Evolutionary conservation across 1,284 basidiomycete species (phyloP), one percentile per base, ranked within the genome.

Genomic region (Boletus semigastroideus): DNA sequence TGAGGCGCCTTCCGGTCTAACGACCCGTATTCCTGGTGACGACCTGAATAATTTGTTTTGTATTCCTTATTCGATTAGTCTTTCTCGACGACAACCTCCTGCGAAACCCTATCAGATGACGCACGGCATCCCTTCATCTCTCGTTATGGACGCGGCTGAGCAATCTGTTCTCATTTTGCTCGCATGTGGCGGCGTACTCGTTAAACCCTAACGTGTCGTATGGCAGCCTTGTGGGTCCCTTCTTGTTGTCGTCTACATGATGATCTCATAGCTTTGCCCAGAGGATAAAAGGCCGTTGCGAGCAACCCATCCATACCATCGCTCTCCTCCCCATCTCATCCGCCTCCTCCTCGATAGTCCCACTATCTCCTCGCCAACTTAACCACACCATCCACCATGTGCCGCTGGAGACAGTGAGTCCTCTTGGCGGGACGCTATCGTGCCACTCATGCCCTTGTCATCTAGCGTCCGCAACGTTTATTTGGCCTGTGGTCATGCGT

Each of bases 381-480:
- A n/a, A 36, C 33, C 28, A 46, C 48, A 42, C 47, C 20, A 53
- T 7, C 39, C 53, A 55, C 46, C 30, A 74, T 74, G 72, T 74
- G 72, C 61, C 62, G 64, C 62, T 66, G 63, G 56, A 65, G 72
- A 62, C 74, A 68, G 72, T 76, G 58, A 64, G 67, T 67, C 6
- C 22, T 13, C 41, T 14, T 4, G 14, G 27, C 19, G 1, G 14
- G n/a, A 28, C 58, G 20, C 25, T n/a, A 17, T 51, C 37, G 41
- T 30, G 22, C 43, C 20, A 36, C 53, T 64, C 54, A 66, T 13
- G 2, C n/a, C 13, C 34, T 20, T 30, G 9, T 28, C 28, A 16
- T 36, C 36, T 51, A 75, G 74, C 19, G 74, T 75, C 27, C 74
- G 71, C 54, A 76, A 75, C 54, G 64, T 77, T 46, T 75, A 75